Conservation (phyloP, 2,329 filamentous ascomycete genomes). For the Sarocladium strictum region DNA sequence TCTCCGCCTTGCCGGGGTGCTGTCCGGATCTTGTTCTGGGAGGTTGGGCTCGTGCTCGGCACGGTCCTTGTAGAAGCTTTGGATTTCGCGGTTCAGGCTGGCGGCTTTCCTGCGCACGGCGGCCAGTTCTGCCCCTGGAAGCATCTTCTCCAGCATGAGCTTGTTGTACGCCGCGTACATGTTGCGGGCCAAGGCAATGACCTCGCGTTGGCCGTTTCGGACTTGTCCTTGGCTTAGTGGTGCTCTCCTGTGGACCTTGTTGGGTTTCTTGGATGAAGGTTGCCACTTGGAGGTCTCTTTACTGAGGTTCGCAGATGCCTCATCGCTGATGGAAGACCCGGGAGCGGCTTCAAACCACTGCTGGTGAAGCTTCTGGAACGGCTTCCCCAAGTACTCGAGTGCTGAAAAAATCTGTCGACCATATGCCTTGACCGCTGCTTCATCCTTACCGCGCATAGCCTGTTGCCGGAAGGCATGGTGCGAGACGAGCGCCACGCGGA, state of each 20-base stretch:
- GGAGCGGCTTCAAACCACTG: constrained; percentile 25
- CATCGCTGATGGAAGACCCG: constrained; percentile 11
- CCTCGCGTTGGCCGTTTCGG: constrained; percentile 26
- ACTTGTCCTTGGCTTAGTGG: not conserved
- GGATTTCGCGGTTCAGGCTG: constrained; percentile 32
- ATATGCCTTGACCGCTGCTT: constrained; percentile 34
- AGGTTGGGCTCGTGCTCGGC: constrained; percentile 27
- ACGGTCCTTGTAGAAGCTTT: constrained; percentile 27
- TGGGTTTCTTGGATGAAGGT: constrained; percentile 23
- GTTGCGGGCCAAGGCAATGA: constrained; percentile 37
- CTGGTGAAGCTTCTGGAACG: constrained; percentile 34
- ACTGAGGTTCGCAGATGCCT: constrained; percentile 14
- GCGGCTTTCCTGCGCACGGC: constrained; percentile 26
- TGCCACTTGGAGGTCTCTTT: not conserved
- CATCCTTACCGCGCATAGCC: constrained; percentile 23
- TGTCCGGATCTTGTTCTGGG: constrained; percentile 7
- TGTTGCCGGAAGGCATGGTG: constrained; percentile 32
- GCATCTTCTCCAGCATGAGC: constrained; percentile 34
- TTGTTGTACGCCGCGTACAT: constrained; percentile 41
- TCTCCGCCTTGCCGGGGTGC: not conserved
- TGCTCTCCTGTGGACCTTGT: constrained; percentile 9
- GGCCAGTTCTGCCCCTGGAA: constrained; percentile 26
- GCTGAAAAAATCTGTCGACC: constrained; percentile 45
- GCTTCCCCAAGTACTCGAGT: constrained; percentile 44
- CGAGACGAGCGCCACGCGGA: constrained; percentile 47